Evolutionary conservation across 805 yeast genomes (phyloP).

Genomic region (Candida ponderosae): DNA sequence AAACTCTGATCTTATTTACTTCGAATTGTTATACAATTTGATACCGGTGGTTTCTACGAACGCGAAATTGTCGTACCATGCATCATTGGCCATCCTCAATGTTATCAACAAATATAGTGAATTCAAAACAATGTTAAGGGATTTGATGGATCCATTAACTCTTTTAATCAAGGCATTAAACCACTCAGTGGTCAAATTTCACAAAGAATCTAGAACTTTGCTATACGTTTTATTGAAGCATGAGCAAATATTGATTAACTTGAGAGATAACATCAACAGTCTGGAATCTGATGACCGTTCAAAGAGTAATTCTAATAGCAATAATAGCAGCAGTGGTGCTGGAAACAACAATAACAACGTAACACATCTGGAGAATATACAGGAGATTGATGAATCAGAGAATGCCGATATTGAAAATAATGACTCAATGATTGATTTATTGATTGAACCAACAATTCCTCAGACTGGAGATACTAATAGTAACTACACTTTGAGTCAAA

Average conservation of each 20-base stretch:
- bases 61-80: conserved; percentile 39
- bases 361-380: conserved; percentile 4
- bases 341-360: conserved; percentile 2
- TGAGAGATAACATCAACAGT: conserved; percentile 4
- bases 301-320: conserved; percentile 12
- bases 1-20: conserved; percentile 30
- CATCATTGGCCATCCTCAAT: conserved; percentile 39
- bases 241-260: conserved; percentile 19
- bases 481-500: conserved; percentile 1
- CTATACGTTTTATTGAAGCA: conserved; percentile 38
- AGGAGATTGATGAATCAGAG: conserved; percentile 2
- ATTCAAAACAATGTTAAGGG: conserved; percentile 16
- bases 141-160: conserved; percentile 50
- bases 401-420: conserved; percentile 6
- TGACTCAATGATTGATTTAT: conserved; percentile 2
- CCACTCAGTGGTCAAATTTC: conserved; percentile 42
- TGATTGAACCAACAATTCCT: conserved; percentile 2
- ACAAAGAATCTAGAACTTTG: conserved; percentile 45
- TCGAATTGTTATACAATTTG: conserved; percentile 56
- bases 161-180: conserved; percentile 49
- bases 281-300: conserved; percentile 1
- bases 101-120: conserved; percentile 22
- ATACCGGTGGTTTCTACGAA: conserved; percentile 33
- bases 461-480: conserved; percentile 2
- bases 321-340: conserved; percentile 11